Conservation (phyloP, 2,329 filamentous ascomycete genomes). For the Alternaria tenuissima region DNA sequence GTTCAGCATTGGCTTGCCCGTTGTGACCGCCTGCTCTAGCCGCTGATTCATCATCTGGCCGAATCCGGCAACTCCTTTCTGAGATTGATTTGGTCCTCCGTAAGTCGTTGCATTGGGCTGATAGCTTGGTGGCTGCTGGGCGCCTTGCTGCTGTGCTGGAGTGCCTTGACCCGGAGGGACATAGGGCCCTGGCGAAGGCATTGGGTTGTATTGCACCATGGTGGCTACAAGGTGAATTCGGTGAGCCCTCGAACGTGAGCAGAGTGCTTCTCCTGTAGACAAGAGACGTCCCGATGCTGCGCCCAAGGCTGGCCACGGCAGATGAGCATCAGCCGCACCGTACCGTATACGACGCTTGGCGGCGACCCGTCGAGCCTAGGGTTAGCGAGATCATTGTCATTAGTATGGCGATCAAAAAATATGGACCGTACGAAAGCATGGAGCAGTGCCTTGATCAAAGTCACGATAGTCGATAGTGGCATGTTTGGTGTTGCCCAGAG, state of each 20-base stretch:
- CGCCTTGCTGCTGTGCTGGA: constrained; percentile 30
- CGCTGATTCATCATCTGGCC: constrained; percentile 46
- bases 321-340: constrained; percentile 21
- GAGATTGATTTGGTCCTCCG: constrained; percentile 22
- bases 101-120: constrained; percentile 25
- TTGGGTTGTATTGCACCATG: constrained; percentile 47
- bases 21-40: constrained; percentile 37
- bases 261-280: background rate
- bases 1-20: constrained; percentile 47
- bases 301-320: constrained; percentile 7
- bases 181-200: constrained; percentile 40
- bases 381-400: constrained; percentile 10
- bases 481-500: background rate
- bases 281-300: constrained; percentile 5
- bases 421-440: background rate
- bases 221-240: background rate
- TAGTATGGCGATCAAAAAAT: constrained; percentile 1
- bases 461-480: constrained; percentile 1
- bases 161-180: constrained; percentile 31
- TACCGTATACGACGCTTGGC: constrained; percentile 23
- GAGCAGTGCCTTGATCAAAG: background rate
- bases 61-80: constrained; percentile 35
- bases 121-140: constrained; percentile 27
- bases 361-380: constrained; percentile 8
- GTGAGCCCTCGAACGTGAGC: background rate